These are phyloP conservation scores for Gossypioides kirkii DNA, from an alignment of 345 rosid genomes.

Conservation along the genomic window DNA sequence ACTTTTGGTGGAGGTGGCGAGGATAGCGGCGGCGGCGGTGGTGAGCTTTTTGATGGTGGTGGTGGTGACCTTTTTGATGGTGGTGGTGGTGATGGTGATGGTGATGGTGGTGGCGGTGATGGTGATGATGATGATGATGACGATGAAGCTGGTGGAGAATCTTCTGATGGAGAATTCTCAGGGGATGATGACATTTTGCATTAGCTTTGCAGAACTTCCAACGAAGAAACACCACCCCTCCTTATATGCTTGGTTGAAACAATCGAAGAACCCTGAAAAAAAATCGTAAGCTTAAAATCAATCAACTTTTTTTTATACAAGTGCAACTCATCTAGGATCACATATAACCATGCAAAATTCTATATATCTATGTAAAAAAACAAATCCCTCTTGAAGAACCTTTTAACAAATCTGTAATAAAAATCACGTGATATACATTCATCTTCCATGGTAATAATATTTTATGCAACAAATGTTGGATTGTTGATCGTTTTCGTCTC, in stretches of 20 bases:
- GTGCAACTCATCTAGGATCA: neutral
- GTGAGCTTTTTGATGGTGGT: neutral
- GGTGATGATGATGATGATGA: neutral
- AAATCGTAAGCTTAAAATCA: slow-evolving; percentile 1
- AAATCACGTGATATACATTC: neutral
- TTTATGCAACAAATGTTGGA: too few relatives aligned
- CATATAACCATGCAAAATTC: neutral
- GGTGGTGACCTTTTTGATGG: slow-evolving; percentile 31
- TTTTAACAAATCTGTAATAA: neutral
- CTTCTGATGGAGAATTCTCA: slow-evolving; percentile 45
- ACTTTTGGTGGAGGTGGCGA: slow-evolving; percentile 10
- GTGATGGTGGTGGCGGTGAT: neutral
- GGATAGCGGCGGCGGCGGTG: neutral
- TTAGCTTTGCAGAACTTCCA: slow-evolving; percentile 15
- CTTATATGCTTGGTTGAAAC: slow-evolving; percentile 26
- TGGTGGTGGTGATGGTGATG: neutral
- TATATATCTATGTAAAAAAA: neutral
- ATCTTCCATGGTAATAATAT: neutral
- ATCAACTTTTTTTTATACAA: neutral
- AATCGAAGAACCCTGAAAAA: slow-evolving; percentile 29
- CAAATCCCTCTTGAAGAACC: neutral
- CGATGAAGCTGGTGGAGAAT: slow-evolving; percentile 31
- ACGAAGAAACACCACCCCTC: slow-evolving; percentile 45
- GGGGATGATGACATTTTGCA: slow-evolving; percentile 46
- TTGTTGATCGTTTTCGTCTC: too few relatives aligned